A percentile compares a stretch with the other conserved stretches of the same genome.
phyloP scores from a whole-genome alignment of 164 flowering plant species.

The Euptelea pleiosperma region DNA sequence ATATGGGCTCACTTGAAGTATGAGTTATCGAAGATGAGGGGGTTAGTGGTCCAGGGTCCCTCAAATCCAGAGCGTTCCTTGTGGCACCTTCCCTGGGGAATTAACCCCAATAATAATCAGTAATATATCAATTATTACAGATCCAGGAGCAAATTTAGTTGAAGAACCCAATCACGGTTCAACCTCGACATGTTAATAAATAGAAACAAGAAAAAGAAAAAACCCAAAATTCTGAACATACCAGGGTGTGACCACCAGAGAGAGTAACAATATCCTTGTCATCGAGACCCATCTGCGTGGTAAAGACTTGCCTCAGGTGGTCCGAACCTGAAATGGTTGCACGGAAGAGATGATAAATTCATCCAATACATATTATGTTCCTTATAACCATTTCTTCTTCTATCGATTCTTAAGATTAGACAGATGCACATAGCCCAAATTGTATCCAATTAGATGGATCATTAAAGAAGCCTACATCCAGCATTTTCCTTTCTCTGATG shows the following conservation, averaged over 20 bases:
- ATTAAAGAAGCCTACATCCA: too few species aligned
- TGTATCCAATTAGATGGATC: too few species aligned
- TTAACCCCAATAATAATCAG: background rate
- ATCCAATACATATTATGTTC: background rate
- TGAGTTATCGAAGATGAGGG: slow-evolving; percentile 54
- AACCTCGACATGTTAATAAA: background rate
- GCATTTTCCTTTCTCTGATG: too few species aligned
- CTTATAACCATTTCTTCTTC: background rate
- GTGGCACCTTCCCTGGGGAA: slow-evolving; percentile 59
- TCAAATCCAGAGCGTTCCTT: slow-evolving; percentile 65
- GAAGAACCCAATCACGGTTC: too few species aligned
- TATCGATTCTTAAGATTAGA: background rate
- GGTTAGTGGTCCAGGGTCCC: slow-evolving; percentile 59
- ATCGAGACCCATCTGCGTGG: slow-evolving; percentile 45
- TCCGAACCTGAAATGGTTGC: slow-evolving; percentile 36
- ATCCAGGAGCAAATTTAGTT: too few species aligned
- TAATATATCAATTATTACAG: background rate
- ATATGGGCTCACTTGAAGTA: slow-evolving; percentile 40
- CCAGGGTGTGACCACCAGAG: slow-evolving; percentile 66
- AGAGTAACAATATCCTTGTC: slow-evolving; percentile 58
- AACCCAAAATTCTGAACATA: slow-evolving; percentile 7
- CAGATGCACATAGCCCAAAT: too few species aligned
- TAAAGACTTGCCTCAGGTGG: slow-evolving; percentile 52
- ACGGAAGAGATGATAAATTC: background rate
- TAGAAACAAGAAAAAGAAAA: background rate